Base-by-base conservation (phyloP, 768 basidiomycete species). In the Trametes cingulata region DNA sequence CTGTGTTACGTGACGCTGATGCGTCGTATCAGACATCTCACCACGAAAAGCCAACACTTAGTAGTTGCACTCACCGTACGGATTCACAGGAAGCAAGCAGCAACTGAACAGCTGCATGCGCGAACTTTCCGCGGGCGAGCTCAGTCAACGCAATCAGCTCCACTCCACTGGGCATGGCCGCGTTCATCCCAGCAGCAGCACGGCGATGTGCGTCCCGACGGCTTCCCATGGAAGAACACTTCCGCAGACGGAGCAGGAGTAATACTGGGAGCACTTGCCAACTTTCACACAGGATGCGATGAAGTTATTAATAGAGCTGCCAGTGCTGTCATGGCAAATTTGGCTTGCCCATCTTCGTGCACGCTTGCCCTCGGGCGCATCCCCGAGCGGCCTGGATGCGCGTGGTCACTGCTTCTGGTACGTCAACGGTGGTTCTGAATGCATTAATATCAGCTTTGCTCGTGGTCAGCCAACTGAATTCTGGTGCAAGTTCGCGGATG, bases 141-240 rank as follows among this genome's bases (percentile, higher is more conserved):
- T 10, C 4, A 33, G 29, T 10, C 29, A 33, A 33, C 29, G 29
- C 29, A 33, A 33, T 33, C 29, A 33, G 29, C 29, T 10, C 29
- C 22, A 45, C 43, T 24, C 20, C 43, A 13, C 1, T 45, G 29
- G 29, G 14, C 13, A n/a, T 1, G 33, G 2, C 19, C 24, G 13
- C 33, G 10, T 17, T 13, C 19, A 24, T 9, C 22, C 13, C 15
- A 10, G 33, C 29, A 49, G 29, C n/a, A 20, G 29, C 6, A 49
- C 15, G n/a, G 55, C 3, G n/a, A 48, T 37, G 45, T 27, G 10
- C 48, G 27, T 63, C 41, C 50, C 40, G 56, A 58, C 56, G 52
- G 56, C 46, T 58, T 63, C 61, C 61, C 61, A 63, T 63, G 52
- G 1, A 35, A 20, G 6, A 25, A 33, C 45, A n/a, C 24, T 49